Evolutionary conservation across 352 stramenopile species (phyloP).

Genomic region (Peronospora farinosa): DNA sequence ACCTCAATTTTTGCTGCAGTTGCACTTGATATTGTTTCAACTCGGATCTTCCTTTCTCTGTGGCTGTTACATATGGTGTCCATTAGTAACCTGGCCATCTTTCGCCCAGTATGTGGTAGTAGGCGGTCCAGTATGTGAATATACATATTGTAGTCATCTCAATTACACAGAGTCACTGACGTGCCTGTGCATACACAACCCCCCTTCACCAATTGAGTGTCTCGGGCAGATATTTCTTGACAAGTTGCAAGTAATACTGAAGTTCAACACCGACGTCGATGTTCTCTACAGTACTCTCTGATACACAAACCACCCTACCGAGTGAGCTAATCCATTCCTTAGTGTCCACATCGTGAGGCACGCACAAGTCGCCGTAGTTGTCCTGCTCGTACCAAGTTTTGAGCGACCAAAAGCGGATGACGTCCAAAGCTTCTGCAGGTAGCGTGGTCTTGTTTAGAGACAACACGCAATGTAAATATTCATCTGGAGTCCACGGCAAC

Average conservation of each 20-base stretch:
- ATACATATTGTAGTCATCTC: not conserved
- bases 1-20: no score
- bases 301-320: slow-evolving; percentile 28
- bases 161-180: slow-evolving; percentile 14
- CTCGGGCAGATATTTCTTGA: slow-evolving; percentile 63
- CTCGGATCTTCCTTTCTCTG: no score
- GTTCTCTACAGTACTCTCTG: slow-evolving; percentile 37
- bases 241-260: slow-evolving; percentile 61
- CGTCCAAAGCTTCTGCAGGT: slow-evolving; percentile 53
- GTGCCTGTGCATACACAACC: slow-evolving; percentile 2
- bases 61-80: no score
- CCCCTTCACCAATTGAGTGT: slow-evolving; percentile 64
- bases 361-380: slow-evolving; percentile 44
- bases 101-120: no score
- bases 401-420: slow-evolving; percentile 70
- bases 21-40: no score
- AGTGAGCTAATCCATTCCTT: slow-evolving; percentile 68
- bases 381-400: slow-evolving; percentile 58
- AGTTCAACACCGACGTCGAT: slow-evolving; percentile 37
- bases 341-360: slow-evolving; percentile 42
- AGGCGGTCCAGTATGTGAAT: no score
- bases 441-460: slow-evolving; percentile 53
- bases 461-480: slow-evolving; percentile 72
- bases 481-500: slow-evolving; percentile 71
- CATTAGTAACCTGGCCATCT: no score